Conservation (phyloP, 495 filamentous ascomycete species). For the Hyaloscypha variabilis region DNA sequence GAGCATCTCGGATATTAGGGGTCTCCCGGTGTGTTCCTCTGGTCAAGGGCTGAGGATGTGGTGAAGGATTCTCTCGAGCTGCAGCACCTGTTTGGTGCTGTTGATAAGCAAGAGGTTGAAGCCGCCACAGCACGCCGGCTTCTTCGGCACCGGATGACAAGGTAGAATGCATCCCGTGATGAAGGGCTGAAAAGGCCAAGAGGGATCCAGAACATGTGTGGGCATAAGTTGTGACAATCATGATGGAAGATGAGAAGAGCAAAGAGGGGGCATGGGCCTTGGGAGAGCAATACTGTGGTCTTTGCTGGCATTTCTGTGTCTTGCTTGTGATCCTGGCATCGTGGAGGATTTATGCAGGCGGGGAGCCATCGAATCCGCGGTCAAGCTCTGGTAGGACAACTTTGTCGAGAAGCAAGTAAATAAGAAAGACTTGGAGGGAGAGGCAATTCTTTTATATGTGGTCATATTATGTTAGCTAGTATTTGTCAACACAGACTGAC, state of each 20-base stretch:
- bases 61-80: too few species aligned
- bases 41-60: not conserved
- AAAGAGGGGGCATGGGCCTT: not conserved
- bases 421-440: not conserved
- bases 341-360: not conserved
- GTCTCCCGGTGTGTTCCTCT: not conserved
- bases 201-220: not conserved
- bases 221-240: not conserved
- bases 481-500: constrained; percentile 1
- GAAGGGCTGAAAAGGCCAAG: not conserved
- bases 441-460: not conserved
- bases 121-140: constrained; percentile 12
- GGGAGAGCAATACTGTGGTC: not conserved
- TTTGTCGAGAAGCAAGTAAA: not conserved
- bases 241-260: not conserved
- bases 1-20: not conserved
- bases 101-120: constrained; percentile 16
- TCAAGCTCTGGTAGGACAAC: not conserved
- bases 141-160: constrained; percentile 15
- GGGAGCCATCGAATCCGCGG: not conserved
- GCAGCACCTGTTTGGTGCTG: not conserved
- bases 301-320: not conserved
- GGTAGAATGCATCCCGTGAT: constrained; percentile 7
- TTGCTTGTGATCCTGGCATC: not conserved
- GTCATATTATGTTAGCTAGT: not conserved